Base-by-base conservation (phyloP, 2,329 filamentous ascomycete species). In the Allantophomopsis lycopodina region DNA sequence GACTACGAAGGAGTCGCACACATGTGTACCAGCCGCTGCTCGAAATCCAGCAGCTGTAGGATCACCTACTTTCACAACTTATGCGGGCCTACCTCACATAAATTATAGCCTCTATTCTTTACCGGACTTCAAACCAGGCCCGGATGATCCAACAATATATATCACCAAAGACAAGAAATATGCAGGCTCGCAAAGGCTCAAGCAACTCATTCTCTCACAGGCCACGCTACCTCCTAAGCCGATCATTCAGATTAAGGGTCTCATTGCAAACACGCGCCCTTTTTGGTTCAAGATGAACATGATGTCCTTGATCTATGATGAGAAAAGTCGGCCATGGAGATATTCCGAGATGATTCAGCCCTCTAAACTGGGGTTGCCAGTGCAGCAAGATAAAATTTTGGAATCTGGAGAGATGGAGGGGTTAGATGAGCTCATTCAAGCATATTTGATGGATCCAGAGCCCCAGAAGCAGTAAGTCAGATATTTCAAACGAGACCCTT, bases 231-330 rank as follows among this genome's bases (percentile, higher is more conserved):
- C 71, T 15, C 71, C 71, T 6, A 75, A 75, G 49, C 69, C 66
- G 0, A 60, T 67, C 44, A 61, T 75, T 16, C 60, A 65, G 39
- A 62, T 75, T 39, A 57, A 57, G 3, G 71, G 71, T 35, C 63
- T 55, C 23, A 44, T 35, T 7, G 17, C 8, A 2, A 61, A 63
- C 21, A 57, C 59, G n/a, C 52, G 55, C 42, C 70, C 74, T 51
- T 75, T 76, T 46, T 61, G 65, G 41, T 53, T 75, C 42, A 66
- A 64, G 48, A 55, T 74, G 33, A 75, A 75, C 50, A 56, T 73
- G 14, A 69, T 75, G 65, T 60, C 55, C 36, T 56, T 74, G 10
- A 58, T 76, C 5, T 60, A 73, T 2, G 61, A 69, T 0, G 64
- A 69, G 2, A 61, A 67, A 40, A 52, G 60, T 7, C 52, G 50